Percentiles rank a stretch among this genome's conserved stretches.
Evolutionary conservation across 1,284 basidiomycete species (phyloP).

Genomic region (Fomitopsis palustris): DNA sequence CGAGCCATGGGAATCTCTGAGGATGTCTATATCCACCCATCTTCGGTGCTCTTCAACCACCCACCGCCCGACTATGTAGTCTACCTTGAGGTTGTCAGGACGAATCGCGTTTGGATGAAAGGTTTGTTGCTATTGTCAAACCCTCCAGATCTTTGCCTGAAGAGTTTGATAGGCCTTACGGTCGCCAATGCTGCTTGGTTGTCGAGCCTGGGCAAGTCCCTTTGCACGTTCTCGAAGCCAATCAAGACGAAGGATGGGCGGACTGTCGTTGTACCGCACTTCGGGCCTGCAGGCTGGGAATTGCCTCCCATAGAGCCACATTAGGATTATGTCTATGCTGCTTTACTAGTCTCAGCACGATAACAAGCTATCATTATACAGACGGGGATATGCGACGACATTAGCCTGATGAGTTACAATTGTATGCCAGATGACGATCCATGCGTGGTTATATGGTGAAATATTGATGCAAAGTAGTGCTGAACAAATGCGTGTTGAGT

Average conservation of each 20-base stretch:
- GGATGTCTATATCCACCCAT: conserved; percentile 93
- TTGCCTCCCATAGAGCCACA: conserved; percentile 70
- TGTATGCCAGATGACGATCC: neutral
- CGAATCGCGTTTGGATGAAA: conserved; percentile 78
- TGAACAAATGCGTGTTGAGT: neutral
- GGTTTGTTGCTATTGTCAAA: conserved; percentile 37
- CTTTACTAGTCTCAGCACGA: neutral
- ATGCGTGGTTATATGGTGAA: neutral
- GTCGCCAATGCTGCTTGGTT: conserved; percentile 91
- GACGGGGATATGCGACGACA: neutral
- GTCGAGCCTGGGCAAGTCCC: conserved; percentile 69
- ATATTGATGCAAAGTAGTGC: neutral
- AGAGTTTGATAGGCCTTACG: conserved; percentile 59
- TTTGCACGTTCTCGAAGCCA: conserved; percentile 91
- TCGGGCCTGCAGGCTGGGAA: conserved; percentile 83
- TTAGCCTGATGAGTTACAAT: neutral
- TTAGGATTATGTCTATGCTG: conserved; percentile 2
- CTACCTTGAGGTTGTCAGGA: conserved; percentile 80
- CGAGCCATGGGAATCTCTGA: conserved; percentile 79
- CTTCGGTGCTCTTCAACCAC: conserved; percentile 69
- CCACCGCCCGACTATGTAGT: conserved; percentile 87
- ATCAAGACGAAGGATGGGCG: conserved; percentile 64
- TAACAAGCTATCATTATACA: neutral
- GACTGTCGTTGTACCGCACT: conserved; percentile 75
- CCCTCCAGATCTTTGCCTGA: conserved; percentile 11